These are phyloP conservation scores for Oryza punctata DNA, from an alignment of 176 grass and related monocot species.

Conservation along the genomic window DNA sequence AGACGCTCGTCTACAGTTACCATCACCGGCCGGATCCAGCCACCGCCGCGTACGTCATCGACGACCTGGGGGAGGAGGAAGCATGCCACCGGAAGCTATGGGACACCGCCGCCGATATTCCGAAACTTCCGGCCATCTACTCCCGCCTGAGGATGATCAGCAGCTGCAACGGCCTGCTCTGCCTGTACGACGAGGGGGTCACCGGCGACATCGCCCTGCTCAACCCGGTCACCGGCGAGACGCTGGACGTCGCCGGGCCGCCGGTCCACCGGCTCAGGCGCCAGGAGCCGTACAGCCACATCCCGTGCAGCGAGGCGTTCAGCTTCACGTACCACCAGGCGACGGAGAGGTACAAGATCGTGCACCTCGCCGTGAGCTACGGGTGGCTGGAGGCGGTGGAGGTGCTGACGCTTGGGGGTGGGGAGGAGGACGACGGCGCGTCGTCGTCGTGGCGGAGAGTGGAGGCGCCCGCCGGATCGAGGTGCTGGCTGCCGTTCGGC, in stretches of 20 bases:
- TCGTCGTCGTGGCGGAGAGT: too few species aligned
- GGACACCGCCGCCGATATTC: too few species aligned
- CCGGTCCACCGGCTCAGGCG: background rate
- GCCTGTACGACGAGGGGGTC: background rate
- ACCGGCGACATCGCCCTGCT: background rate
- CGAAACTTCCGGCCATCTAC: background rate
- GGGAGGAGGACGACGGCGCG: too few species aligned
- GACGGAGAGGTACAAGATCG: too few species aligned
- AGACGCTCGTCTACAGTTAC: background rate
- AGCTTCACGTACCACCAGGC: too few species aligned
- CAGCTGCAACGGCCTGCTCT: background rate
- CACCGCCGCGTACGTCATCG: background rate
- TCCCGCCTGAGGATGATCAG: background rate
- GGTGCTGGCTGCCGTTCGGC: too few species aligned
- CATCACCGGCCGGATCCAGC: background rate
- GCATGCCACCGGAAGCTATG: background rate
- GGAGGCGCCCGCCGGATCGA: too few species aligned
- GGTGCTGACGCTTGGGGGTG: too few species aligned
- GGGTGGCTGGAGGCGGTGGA: too few species aligned
- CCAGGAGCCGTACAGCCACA: too few species aligned
- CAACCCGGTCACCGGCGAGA: background rate
- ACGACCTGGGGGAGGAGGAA: background rate
- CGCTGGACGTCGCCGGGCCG: background rate
- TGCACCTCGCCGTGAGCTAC: too few species aligned
- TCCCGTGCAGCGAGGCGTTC: too few species aligned